Percentiles rank a stretch among this genome's conserved stretches.
Evolutionary conservation across 2,329 filamentous ascomycete species (phyloP).

Genomic region (Uncinocarpus reesii): DNA sequence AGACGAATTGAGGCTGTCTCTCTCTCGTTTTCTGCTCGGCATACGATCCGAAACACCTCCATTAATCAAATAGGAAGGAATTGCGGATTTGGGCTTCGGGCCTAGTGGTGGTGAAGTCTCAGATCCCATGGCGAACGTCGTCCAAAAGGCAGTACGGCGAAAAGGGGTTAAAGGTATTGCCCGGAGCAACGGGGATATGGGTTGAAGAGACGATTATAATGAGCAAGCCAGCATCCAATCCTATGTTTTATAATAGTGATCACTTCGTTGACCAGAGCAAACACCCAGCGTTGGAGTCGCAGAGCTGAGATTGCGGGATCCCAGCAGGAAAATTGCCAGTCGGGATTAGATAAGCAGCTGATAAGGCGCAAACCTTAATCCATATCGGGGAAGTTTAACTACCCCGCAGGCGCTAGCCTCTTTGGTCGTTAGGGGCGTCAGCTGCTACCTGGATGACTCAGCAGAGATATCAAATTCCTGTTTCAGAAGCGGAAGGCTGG

Average conservation of each 20-base stretch:
- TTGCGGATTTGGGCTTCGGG: conserved; percentile 42
- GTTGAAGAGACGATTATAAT: no score
- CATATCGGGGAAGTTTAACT: no score
- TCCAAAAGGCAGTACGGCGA: neutral
- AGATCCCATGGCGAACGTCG: conserved; percentile 36
- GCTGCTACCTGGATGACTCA: no score
- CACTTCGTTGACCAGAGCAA: neutral
- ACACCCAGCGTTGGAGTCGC: neutral
- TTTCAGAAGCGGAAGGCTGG: neutral
- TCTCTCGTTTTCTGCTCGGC: conserved; percentile 42
- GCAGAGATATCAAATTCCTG: no score
- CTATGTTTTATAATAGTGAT: no score
- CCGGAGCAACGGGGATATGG: neutral
- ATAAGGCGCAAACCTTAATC: conserved; percentile 5
- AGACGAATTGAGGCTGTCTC: conserved; percentile 48
- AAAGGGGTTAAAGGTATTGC: neutral
- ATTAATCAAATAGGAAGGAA: conserved; percentile 49
- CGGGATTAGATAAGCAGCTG: neutral
- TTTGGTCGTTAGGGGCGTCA: neutral
- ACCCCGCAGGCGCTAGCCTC: neutral
- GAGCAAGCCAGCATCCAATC: no score
- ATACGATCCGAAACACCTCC: conserved; percentile 44
- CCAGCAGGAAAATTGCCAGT: neutral
- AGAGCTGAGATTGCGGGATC: neutral
- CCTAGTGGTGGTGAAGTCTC: conserved; percentile 32